Evolutionary conservation across 2,329 filamentous ascomycete genomes (phyloP), one percentile per base, ranked within the genome.

Genomic region (Venturia carpophila): DNA sequence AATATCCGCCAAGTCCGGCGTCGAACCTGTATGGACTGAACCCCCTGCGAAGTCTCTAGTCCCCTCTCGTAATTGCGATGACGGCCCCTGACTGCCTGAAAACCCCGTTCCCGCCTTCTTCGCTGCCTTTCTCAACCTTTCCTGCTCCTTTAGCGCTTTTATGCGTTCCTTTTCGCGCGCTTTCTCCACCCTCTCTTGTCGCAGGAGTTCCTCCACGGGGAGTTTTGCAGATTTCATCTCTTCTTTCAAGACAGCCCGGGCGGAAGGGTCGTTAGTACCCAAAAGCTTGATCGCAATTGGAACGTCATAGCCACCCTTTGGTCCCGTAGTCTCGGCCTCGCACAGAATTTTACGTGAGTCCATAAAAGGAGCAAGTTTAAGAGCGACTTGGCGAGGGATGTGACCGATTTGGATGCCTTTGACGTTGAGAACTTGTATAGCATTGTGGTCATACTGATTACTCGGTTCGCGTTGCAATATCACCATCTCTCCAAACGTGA

Each of bases 341-440:
- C 92, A 73, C 1, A 83, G 72, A 10, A 94, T 77, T 21, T 34
- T 24, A 7, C 42, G 65, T n/a, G 30, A 30, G 34, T 64, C 64
- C 72, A 95, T 80, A 71, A 90, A 91, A 1, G 82, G 83, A 0
- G 90, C 86, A 64, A 96, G 77, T 74, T 89, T 93, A n/a, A 80
- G 77, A 0, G 87, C 90, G 27, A 91, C 71, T 0, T 76, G 79
- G 15, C 84, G 80, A 7, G 89, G 88, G 49, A 96, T 79, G 74
- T 96, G 91, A 0, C 91, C 91, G 69, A 96, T 58, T 71, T 95
- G 91, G 9, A 75, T 73, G 19, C 85, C 83, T 71, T 89, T 83
- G 17, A 92, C 89, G 73, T 94, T 95, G 70, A 89, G 82, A 1
- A 95, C 84, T 5, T 85, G 84, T 66, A 95, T 91, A 0, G 91